Evolutionary conservation across 805 yeast species (phyloP).

Genomic region (Teunomyces kruisii): DNA sequence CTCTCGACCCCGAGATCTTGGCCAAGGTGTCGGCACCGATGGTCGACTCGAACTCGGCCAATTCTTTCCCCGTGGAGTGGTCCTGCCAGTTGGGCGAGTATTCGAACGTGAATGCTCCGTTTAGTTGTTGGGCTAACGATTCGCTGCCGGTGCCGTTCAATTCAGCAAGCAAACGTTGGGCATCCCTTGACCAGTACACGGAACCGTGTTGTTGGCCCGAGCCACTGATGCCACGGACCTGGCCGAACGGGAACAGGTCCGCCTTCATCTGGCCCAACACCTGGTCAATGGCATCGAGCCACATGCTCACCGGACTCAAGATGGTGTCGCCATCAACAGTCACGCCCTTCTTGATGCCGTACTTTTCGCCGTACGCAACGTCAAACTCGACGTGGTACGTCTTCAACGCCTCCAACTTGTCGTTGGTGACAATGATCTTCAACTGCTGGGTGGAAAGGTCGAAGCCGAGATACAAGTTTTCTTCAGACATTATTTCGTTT

Average conservation of each 20-base stretch:
- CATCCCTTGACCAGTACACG: constrained; percentile 67
- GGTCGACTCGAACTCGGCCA: constrained; percentile 57
- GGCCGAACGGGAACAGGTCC: constrained; percentile 54
- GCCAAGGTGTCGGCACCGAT: constrained; percentile 66
- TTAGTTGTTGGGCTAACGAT: constrained; percentile 39
- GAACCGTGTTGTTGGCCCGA: constrained; percentile 94
- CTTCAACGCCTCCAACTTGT: constrained; percentile 49
- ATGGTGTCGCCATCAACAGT: constrained; percentile 54
- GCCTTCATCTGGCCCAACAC: constrained; percentile 52
- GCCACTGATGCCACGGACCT: constrained; percentile 71
- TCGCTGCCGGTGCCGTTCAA: constrained; percentile 24
- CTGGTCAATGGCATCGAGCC: constrained; percentile 80
- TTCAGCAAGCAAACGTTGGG: constrained; percentile 38
- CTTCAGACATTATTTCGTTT: neutral
- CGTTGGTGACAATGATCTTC: constrained; percentile 67
- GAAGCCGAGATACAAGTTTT: constrained; percentile 56
- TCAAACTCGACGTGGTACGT: constrained; percentile 75
- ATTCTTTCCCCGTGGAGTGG: constrained; percentile 76
- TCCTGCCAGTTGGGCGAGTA: constrained; percentile 94
- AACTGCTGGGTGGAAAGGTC: constrained; percentile 90
- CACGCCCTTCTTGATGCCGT: constrained; percentile 76
- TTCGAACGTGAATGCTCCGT: constrained; percentile 56
- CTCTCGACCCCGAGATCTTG: constrained; percentile 74
- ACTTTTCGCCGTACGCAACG: constrained; percentile 52
- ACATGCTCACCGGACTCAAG: constrained; percentile 82